phyloP scores from a whole-genome alignment of 73 alveolate species.

The Paramecium tetraurelia region DNA sequence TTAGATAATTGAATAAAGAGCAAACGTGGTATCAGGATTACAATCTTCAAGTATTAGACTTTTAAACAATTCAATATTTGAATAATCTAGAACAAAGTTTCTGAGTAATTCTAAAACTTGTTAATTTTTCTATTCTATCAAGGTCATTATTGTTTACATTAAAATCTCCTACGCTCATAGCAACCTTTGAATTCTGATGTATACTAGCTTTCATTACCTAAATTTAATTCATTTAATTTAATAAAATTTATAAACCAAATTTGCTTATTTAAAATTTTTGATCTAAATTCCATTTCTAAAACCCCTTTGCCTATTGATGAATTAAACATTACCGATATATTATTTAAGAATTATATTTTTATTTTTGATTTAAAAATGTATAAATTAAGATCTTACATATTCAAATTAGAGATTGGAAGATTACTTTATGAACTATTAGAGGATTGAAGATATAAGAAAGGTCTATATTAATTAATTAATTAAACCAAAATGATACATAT shows the following conservation, averaged over 20 bases:
- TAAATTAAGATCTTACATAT: no score
- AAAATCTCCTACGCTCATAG: neutral
- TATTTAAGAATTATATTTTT: no score
- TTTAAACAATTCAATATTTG: neutral
- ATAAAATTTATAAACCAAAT: neutral
- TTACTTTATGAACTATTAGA: no score
- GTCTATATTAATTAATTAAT: no score
- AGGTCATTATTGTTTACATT: neutral
- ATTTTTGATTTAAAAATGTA: no score
- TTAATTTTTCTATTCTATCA: neutral
- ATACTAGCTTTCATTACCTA: neutral
- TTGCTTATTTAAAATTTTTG: no score
- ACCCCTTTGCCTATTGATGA: neutral
- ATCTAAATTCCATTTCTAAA: no score
- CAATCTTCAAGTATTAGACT: neutral
- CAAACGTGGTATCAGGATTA: neutral
- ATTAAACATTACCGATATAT: no score
- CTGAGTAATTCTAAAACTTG: neutral
- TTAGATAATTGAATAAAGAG: neutral
- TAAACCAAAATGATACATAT: no score
- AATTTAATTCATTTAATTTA: neutral
- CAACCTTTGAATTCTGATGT: constrained; percentile 1
- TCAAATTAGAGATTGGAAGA: no score
- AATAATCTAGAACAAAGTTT: neutral
- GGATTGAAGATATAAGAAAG: no score